Conservation (phyloP, 352 stramenopile genomes). For the Thalassiosira livingstoniorum region DNA sequence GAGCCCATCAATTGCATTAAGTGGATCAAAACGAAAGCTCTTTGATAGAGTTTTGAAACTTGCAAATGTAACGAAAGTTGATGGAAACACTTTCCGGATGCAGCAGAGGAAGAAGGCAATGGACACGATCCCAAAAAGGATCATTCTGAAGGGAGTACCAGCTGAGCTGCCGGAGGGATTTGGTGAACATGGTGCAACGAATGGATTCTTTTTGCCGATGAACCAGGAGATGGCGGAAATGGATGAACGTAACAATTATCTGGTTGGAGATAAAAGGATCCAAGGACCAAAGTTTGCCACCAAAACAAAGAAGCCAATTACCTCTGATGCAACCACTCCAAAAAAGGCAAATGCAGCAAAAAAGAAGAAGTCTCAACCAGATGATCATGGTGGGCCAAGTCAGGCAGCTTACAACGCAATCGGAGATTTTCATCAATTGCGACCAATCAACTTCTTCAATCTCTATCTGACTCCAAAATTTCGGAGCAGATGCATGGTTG, state of each 20-base stretch:
- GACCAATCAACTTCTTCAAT: too few species aligned
- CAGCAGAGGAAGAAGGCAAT: background rate
- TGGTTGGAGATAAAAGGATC: too few species aligned
- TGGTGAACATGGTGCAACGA: conserved; percentile 1
- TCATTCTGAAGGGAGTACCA: conserved; percentile 2
- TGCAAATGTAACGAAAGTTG: conserved; percentile 3
- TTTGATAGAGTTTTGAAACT: too few species aligned
- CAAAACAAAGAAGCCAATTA: too few species aligned
- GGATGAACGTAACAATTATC: conserved; percentile 5
- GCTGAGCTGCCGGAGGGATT: background rate
- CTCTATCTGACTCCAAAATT: too few species aligned
- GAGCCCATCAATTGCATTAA: too few species aligned
- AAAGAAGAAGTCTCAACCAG: background rate
- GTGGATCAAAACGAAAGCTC: too few species aligned
- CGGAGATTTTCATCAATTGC: too few species aligned
- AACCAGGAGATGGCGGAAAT: conserved; percentile 8
- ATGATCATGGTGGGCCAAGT: background rate
- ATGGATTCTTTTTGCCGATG: conserved; percentile 1
- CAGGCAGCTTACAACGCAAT: background rate
- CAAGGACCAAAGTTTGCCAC: too few species aligned
- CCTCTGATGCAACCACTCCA: too few species aligned
- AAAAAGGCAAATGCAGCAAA: background rate
- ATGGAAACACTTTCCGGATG: conserved; percentile 6
- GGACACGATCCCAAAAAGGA: background rate
- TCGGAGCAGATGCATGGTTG: too few species aligned